These are phyloP conservation scores for Albifimbria verrucaria DNA, from an alignment of 2,329 filamentous ascomycete species.

Conservation along the genomic window DNA sequence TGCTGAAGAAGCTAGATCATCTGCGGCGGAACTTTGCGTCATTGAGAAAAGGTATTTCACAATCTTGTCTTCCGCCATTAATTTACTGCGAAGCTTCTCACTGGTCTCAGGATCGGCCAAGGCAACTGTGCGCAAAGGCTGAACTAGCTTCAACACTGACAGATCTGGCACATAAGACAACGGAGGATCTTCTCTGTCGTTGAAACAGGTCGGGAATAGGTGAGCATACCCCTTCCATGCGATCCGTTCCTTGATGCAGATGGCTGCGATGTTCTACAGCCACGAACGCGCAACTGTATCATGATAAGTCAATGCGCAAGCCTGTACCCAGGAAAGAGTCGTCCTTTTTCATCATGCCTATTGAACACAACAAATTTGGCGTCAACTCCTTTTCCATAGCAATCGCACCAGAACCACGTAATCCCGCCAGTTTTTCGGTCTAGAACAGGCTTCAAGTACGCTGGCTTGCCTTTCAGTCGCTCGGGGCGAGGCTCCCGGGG, in stretches of 20 bases:
- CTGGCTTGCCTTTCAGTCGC: background rate
- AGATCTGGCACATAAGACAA: background rate
- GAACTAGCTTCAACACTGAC: background rate
- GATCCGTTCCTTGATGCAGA: background rate
- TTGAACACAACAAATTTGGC: background rate
- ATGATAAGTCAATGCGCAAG: background rate
- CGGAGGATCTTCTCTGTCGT: background rate
- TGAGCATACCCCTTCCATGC: background rate
- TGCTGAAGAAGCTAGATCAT: no score
- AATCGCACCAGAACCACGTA: slow-evolving; percentile 7
- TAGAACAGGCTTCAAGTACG: background rate
- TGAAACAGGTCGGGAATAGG: background rate
- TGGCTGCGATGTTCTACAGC: background rate
- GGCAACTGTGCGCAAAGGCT: no score
- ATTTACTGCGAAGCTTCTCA: no score
- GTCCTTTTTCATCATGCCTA: background rate
- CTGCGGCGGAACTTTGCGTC: no score
- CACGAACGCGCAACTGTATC: background rate
- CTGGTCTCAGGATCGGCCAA: no score
- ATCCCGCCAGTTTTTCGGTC: background rate
- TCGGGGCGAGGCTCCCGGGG: background rate
- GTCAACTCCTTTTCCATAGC: slow-evolving; percentile 3
- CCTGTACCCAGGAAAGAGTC: background rate
- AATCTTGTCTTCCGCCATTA: no score
- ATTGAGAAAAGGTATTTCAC: no score